phyloP scores from a whole-genome alignment of 2,329 filamentous ascomycete species.

The Talaromyces albobiverticillius region DNA sequence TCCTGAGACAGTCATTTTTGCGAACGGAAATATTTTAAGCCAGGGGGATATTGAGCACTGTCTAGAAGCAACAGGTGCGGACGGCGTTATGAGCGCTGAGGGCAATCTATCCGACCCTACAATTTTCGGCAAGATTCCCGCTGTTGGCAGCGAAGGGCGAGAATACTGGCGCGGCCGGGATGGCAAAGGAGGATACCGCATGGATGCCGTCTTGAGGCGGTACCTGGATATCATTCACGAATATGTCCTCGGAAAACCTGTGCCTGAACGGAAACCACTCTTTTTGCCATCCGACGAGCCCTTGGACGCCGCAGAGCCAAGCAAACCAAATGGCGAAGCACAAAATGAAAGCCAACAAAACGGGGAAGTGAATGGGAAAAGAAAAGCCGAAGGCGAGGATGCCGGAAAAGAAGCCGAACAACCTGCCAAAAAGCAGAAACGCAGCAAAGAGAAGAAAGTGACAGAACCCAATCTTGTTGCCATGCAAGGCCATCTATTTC shows the following conservation, averaged over 20 bases:
- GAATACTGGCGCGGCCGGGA: slow-evolving; percentile 85
- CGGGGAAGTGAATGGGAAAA: not conserved
- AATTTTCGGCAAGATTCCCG: slow-evolving; percentile 72
- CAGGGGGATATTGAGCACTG: slow-evolving; percentile 74
- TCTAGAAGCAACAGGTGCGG: slow-evolving; percentile 77
- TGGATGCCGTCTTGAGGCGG: slow-evolving; percentile 81
- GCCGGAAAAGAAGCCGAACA: slow-evolving; percentile 44
- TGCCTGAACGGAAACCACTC: slow-evolving; percentile 65
- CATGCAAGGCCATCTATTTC: slow-evolving; percentile 91
- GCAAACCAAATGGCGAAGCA: not conserved
- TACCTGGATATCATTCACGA: slow-evolving; percentile 89
- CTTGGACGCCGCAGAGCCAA: slow-evolving; percentile 19
- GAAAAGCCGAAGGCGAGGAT: slow-evolving; percentile 20
- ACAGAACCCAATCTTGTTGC: slow-evolving; percentile 66
- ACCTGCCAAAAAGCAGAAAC: slow-evolving; percentile 48
- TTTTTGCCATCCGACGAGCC: slow-evolving; percentile 61
- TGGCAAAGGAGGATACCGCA: slow-evolving; percentile 78
- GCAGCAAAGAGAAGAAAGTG: slow-evolving; percentile 45
- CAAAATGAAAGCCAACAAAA: slow-evolving; percentile 19
- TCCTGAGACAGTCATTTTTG: slow-evolving; percentile 86
- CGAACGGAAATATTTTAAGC: slow-evolving; percentile 90
- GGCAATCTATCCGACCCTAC: slow-evolving; percentile 89
- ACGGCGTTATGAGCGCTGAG: slow-evolving; percentile 94
- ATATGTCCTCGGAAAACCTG: slow-evolving; percentile 66
- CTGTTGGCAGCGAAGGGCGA: slow-evolving; percentile 61